Evolutionary conservation across 371 early-diverging fungal genomes (phyloP), one percentile per base, ranked within the genome.

Genomic region (Fennellomyces sp.): DNA sequence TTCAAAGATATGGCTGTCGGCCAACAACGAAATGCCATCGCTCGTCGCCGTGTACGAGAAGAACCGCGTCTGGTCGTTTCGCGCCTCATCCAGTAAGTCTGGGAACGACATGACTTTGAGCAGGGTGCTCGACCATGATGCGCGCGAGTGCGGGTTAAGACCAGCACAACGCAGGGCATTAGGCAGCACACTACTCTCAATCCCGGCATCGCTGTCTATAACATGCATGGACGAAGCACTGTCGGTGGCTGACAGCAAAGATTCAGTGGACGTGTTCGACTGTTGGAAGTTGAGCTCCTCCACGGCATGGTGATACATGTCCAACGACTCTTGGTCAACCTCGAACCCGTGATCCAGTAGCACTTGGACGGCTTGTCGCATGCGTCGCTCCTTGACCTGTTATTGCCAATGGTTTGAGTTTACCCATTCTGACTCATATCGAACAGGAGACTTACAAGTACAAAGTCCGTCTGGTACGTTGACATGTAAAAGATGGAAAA

Each of bases 401-500:
- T 45, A 23, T 15, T 17, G 54, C 26, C 12, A 52, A 27, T 47
- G 19, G 47, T n/a, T 15, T 7, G 12, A 8, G 7, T 10, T 47
- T 47, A 47, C n/a, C 21, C 8, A 11, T 10, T 53, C 27, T n/a
- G n/a, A n/a, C n/a, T n/a, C n/a, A n/a, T n/a, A n/a, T n/a, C n/a
- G 35, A 26, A 28, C n/a, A 30, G n/a, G 5, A 48, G 33, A 38
- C 61, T 76, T 77, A 87, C 88, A 80, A 90, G 81, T 19, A 90
- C 79, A 60, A 87, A 83, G 49, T 90, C 91, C 3, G 89, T 90
- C 70, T 89, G 88, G 68, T 89, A 90, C 1, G 89, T 90, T 11
- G 85, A 85, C 75, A 88, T 85, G 69, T 85, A 87, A 60, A 87
- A 87, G 49, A 87, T 83, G 2, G 86, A 85, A 28, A 87, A 84